phyloP scores from a whole-genome alignment of 179 eudicot genomes.

The Silene coronaria region DNA sequence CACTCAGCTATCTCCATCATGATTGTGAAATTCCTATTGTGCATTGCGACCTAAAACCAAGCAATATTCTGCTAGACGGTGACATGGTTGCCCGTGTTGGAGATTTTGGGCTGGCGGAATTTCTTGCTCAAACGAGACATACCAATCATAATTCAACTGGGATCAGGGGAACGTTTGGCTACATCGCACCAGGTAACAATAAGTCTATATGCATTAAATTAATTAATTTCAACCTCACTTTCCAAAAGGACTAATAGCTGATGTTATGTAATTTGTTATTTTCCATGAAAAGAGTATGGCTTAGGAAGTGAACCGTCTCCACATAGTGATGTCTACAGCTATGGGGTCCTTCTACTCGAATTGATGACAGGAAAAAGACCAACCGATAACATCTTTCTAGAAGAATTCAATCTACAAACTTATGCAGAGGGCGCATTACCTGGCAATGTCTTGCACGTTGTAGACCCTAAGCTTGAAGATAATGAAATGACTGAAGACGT shows the following conservation, averaged over 20 bases:
- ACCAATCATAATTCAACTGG: background rate
- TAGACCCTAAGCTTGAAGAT: constrained; percentile 14
- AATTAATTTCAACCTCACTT: background rate
- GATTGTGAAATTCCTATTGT: constrained; percentile 13
- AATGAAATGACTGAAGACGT: background rate
- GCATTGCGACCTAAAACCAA: constrained; percentile 18
- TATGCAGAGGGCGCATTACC: constrained; percentile 20
- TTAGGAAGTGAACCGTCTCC: constrained; percentile 16
- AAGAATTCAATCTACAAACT: too few species aligned
- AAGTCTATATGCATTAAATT: background rate
- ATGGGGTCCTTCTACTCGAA: constrained; percentile 22
- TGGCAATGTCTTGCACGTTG: background rate
- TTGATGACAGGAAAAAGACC: constrained; percentile 21
- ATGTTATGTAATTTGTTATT: background rate
- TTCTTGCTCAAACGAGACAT: background rate
- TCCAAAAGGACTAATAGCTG: background rate
- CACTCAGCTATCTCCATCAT: constrained; percentile 15
- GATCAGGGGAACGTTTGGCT: constrained; percentile 10
- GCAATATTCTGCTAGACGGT: constrained; percentile 5
- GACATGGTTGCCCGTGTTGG: constrained; percentile 15
- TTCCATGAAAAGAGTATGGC: background rate
- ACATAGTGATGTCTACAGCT: constrained; percentile 24
- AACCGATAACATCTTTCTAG: constrained; percentile 14
- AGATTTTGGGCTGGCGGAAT: constrained; percentile 10
- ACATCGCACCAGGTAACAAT: constrained; percentile 8